These are phyloP conservation scores for Beverwykella pulmonaria DNA, from an alignment of 495 filamentous ascomycete genomes.

Conservation along the genomic window DNA sequence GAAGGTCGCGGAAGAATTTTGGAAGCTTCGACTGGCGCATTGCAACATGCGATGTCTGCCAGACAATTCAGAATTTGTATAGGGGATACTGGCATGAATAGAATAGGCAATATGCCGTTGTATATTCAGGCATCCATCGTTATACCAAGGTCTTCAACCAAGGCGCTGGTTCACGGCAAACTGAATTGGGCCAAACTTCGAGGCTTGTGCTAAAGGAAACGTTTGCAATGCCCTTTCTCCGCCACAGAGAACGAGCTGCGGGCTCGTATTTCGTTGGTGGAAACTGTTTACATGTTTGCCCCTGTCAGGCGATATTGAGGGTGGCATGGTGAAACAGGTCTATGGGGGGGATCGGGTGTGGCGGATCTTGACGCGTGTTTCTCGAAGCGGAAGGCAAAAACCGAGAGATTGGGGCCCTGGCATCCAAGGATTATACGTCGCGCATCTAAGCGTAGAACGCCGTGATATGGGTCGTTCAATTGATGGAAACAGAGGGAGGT, in stretches of 20 bases:
- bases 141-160: not conserved
- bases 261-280: conserved; percentile 18
- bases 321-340: conserved; percentile 6
- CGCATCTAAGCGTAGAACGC: not conserved
- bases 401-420: not conserved
- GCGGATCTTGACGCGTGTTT: not conserved
- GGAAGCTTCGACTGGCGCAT: not conserved
- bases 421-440: not conserved
- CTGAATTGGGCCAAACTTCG: not conserved
- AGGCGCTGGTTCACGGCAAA: not conserved
- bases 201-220: not conserved
- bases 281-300: conserved; percentile 14
- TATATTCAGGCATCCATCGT: not conserved
- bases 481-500: not conserved
- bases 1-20: not conserved
- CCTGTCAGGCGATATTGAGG: conserved; percentile 11
- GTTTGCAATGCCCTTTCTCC: not conserved
- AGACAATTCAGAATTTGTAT: not conserved
- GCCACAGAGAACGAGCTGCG: not conserved
- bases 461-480: not conserved
- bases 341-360: not conserved
- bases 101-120: not conserved
- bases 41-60: not conserved
- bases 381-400: not conserved
- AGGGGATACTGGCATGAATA: not conserved